Evolutionary conservation across 768 basidiomycete species (phyloP).

Genomic region (Tricholoma sp.): DNA sequence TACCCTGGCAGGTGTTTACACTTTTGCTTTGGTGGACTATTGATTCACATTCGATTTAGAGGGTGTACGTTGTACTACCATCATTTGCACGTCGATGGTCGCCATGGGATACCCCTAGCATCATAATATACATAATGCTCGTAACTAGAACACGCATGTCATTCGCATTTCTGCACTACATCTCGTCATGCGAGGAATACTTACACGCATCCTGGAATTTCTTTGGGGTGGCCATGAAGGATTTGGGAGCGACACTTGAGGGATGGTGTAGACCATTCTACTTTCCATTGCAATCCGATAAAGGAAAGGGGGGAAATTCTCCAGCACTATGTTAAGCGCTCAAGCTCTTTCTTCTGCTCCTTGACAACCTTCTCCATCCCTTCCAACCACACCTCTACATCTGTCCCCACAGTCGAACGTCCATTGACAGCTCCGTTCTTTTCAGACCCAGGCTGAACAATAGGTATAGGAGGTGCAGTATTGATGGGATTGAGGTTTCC

Average conservation of each 20-base stretch:
- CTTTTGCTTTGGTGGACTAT: background rate
- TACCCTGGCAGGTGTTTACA: no score
- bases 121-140: background rate
- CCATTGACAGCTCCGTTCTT: constrained; percentile 7
- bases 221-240: background rate
- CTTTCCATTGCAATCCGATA: background rate
- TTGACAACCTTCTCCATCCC: constrained; percentile 78
- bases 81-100: background rate
- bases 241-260: background rate
- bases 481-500: constrained; percentile 26
- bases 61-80: background rate
- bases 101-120: background rate
- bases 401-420: constrained; percentile 21
- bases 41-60: background rate
- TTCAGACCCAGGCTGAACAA: background rate
- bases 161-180: background rate
- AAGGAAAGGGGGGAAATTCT: background rate
- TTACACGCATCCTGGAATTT: background rate
- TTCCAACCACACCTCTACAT: constrained; percentile 72
- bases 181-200: background rate
- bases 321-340: constrained; percentile 32
- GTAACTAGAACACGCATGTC: no score
- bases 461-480: constrained; percentile 4
- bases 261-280: background rate
- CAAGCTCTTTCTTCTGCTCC: constrained; percentile 49